Evolutionary conservation across 2,329 filamentous ascomycete species (phyloP), one percentile per base, ranked within the genome.

Genomic region (Calonectria pseudoturangicola): DNA sequence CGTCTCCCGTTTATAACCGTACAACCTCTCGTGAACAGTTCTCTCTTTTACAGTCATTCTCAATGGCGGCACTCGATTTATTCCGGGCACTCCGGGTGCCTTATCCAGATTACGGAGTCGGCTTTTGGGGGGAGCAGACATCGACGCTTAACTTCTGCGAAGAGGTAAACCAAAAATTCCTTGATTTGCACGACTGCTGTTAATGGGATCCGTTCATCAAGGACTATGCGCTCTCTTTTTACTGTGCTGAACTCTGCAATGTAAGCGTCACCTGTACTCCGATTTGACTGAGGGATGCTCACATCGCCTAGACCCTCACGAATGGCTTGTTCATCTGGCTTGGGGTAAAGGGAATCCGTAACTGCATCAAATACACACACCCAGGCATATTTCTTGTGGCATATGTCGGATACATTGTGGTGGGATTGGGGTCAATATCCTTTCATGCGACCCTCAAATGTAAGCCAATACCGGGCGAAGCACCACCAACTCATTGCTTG

Each of bases 281-380:
- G 13, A 41, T 33, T 48, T 18, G 15, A 7, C 48, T n/a, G 63
- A 16, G 5, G 18, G 36, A 30, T 21, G 43, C 58, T 74, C 36
- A 76, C 45, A 66, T 2, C 28, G 36, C 79, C 85, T 72, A 94
- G 84, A 94, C 94, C 4, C 79, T 96, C 39, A 98, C 95, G 41
- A 98, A 98, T 82, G 82, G 94, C 3, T 86, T 97, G 28, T 98
- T 98, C 83, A 88, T 98, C 78, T 94, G 89, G 83, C 89, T 98
- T 25, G 95, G 95, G 9, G 85, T 91, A 76, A 93, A 93, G 81
- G 96, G 96, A 28, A 91, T 97, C 74, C 85, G 87, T 68, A 95
- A 92, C 82, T 97, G 95, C 82, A 81, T 93, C 47, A 89, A 88
- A 75, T 88, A 97, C 83, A 88, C 89, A 18, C 95, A 98, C 83